phyloP scores from a whole-genome alignment of 208 protist species.

The Sergeia podlipaevii region DNA sequence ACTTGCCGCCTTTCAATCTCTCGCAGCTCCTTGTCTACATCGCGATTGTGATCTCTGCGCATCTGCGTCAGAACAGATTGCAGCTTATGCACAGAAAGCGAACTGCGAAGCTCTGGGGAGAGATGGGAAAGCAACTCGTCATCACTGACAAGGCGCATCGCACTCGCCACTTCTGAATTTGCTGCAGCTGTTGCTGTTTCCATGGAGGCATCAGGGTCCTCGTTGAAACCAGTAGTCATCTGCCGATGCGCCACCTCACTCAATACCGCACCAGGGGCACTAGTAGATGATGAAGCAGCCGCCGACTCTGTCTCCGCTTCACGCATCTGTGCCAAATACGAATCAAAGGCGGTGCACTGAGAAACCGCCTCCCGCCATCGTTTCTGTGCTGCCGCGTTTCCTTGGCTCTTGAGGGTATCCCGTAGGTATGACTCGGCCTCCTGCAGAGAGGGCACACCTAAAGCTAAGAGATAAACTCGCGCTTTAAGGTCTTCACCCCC shows the following conservation, averaged over 20 bases:
- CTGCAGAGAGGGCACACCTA: constrained; percentile 31
- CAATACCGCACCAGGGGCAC: too few species aligned
- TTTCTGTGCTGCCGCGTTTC: constrained; percentile 2
- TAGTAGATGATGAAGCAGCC: too few species aligned
- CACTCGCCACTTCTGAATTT: too few species aligned
- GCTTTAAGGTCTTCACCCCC: constrained; percentile 12
- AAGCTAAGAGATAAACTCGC: constrained; percentile 19
- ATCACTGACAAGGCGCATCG: too few species aligned
- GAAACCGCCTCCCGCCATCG: constrained; percentile 25
- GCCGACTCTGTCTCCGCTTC: background rate
- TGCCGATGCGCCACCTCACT: too few species aligned
- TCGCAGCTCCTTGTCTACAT: constrained; percentile 33
- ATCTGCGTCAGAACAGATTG: constrained; percentile 57
- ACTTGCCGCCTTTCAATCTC: constrained; percentile 48
- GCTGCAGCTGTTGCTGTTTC: too few species aligned
- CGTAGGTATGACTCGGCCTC: constrained; percentile 19
- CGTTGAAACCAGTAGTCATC: too few species aligned
- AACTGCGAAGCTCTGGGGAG: constrained; percentile 59
- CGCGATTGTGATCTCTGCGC: constrained; percentile 36
- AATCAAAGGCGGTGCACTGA: constrained; percentile 29
- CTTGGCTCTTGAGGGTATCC: constrained; percentile 10
- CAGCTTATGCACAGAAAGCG: constrained; percentile 55
- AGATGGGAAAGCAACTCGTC: constrained; percentile 34
- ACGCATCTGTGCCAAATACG: background rate
- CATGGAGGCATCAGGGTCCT: too few species aligned